Base-by-base conservation (phyloP, 1,139 yeast species). In the Candida sp. region DNA sequence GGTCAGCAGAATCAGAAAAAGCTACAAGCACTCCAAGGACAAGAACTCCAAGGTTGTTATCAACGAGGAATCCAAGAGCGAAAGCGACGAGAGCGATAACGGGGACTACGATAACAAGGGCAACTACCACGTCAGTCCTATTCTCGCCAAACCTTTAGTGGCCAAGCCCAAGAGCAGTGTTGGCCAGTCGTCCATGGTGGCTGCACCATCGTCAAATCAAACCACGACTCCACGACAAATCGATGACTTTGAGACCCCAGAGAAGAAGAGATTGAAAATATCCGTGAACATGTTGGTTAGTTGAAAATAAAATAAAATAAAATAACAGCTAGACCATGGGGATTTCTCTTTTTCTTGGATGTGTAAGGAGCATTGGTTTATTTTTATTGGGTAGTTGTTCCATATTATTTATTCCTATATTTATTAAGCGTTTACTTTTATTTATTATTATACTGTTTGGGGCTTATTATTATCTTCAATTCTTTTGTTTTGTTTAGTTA, bases 221-320 rank as follows among this genome's bases (percentile, higher is more conserved):
- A 48, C 46, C 7, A 35, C 43, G 7, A 42, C 45, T 4, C 38
- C 45, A 23, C 11, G 37, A 42, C 37, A 42, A 32, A 42, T 42
- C 12, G 49, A 57, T 25, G 60, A 58, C 22, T 65, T 60, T 49
- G 73, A 67, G 25, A 61, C 70, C 45, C 68, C 70, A 4, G 73
- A 69, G 47, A 63, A 66, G 55, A 73, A 72, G 49, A 60, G 77
- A 49, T 56, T 72, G 59, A 77, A 77, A 58, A 75, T 77, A 74
- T 68, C 77, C 9, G 81, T 77, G n/a, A 70, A 75, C 54, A 77
- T 75, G 80, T 60, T 77, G 51, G 78, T 77, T 22, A 77, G 80
- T 52, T 74, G 30, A 38, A 38, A 12, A 34, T 11, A 34, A 34
- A 8, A 22, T 11, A 23, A 7, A 38, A 38, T 5, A 26, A 25